These are phyloP conservation scores for Cryptococcus sp. DNA, from an alignment of 1,284 basidiomycete genomes.

Conservation along the genomic window DNA sequence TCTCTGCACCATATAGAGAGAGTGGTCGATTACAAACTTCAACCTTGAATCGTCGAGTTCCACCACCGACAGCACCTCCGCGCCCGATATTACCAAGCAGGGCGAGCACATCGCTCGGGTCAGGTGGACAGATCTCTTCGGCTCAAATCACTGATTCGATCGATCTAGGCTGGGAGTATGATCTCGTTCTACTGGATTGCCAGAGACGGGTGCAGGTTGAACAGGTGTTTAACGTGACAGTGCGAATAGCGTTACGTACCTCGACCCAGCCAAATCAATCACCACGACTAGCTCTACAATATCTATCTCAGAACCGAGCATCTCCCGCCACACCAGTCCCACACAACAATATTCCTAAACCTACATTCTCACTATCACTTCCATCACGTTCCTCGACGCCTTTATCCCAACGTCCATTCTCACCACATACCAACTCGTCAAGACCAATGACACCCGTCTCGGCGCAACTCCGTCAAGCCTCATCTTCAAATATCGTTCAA, in stretches of 20 bases:
- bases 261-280: too few species aligned
- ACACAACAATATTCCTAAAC: conserved; percentile 2
- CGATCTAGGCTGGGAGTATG: conserved; percentile 33
- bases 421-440: conserved; percentile 1
- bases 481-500: conserved; percentile 11
- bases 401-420: conserved; percentile 8
- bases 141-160: neutral
- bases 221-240: conserved; percentile 15
- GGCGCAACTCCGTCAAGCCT: conserved; percentile 34
- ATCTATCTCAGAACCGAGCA: conserved; percentile 16
- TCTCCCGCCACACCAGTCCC: neutral
- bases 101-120: neutral
- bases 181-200: conserved; percentile 21
- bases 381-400: conserved; percentile 21
- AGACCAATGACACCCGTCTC: conserved; percentile 37
- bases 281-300: conserved; percentile 29
- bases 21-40: conserved; percentile 77
- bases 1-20: conserved; percentile 54
- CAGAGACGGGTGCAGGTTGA: conserved; percentile 20
- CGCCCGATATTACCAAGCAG: conserved; percentile 4
- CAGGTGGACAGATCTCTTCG: neutral
- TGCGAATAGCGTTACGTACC: conserved; percentile 18
- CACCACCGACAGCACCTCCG: conserved; percentile 2
- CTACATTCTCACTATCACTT: conserved; percentile 13
- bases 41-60: conserved; percentile 39